Base-by-base conservation (phyloP, 352 stramenopile species). In the Phytophthora pinifolia region DNA sequence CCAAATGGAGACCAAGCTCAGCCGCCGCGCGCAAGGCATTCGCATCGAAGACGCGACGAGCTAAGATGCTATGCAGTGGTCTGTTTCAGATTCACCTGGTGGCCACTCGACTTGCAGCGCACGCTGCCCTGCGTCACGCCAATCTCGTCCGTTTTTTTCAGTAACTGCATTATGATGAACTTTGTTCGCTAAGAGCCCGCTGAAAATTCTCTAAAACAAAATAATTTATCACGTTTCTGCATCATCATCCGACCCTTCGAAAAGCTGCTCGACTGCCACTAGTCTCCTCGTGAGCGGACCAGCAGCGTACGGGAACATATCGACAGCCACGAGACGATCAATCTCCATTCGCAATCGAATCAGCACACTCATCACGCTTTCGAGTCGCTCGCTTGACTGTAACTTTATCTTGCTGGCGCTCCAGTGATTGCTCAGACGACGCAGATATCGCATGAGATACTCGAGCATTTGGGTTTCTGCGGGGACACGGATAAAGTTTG, bases 331-430 rank as follows among this genome's bases (percentile, higher is more conserved):
- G 9, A 87, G 71, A 6, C 70, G 72, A 46, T 79, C 68, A 14
- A 89, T 86, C 44, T 89, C 81, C 12, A 88, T 33, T 27, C 76
- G 67, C 29, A 88, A 51, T 9, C 79, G 79, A 46, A 89, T 88
- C 14, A 91, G 45, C 9, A 82, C 65, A 34, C 62, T 62, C 59
- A 91, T 66, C 4, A 86, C 61, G 9, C 27, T 20, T n/a, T 82
- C 54, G 9, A 82, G 59, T 39, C 48, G 61, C 3, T 52, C 37
- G 6, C 37, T 20, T 41, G n/a, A 14, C 0, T 61, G n/a, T 25
- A 86, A 59, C 12, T 57, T 57, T 22, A 29, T 25, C 34, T 58
- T 61, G 29, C 65, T 74, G 6, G 31, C 36, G 1, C 30, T 31
- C 76, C 79, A 91, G 6, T 50, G 46, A 9, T 15, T 18, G 9